These are phyloP conservation scores for Podospora sp. DNA, from an alignment of 495 filamentous ascomycete species.

Conservation along the genomic window DNA sequence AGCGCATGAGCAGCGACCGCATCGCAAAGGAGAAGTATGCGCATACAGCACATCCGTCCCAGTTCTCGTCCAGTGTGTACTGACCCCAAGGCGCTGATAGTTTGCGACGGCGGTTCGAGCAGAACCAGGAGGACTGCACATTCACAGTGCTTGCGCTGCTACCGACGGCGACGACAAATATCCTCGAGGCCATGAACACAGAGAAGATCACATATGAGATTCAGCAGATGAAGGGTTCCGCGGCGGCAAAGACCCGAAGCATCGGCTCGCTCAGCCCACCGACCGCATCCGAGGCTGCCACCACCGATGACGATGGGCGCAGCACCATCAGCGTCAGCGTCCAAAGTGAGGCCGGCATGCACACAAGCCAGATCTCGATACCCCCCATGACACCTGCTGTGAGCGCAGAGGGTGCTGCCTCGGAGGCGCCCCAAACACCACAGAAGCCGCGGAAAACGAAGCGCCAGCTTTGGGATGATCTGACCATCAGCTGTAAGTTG, in stretches of 20 bases:
- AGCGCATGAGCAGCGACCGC: constrained; percentile 92
- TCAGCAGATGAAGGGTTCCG: constrained; percentile 86
- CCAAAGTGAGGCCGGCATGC: constrained; percentile 76
- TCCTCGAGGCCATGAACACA: constrained; percentile 83
- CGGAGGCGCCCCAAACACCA: constrained; percentile 24
- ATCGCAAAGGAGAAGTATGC: constrained; percentile 93
- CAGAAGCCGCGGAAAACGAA: constrained; percentile 73
- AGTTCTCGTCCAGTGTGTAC: not conserved
- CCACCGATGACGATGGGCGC: constrained; percentile 75
- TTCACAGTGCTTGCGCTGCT: constrained; percentile 96
- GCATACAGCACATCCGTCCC: not conserved
- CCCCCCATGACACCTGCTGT: constrained; percentile 43
- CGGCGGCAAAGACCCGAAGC: constrained; percentile 62
- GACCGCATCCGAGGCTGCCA: constrained; percentile 59
- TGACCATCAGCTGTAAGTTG: constrained; percentile 87
- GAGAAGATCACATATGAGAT: constrained; percentile 88
- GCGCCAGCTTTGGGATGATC: constrained; percentile 92
- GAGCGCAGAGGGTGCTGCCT: constrained; percentile 32
- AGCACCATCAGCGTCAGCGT: constrained; percentile 67
- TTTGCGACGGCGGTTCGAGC: constrained; percentile 91
- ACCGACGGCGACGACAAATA: constrained; percentile 85
- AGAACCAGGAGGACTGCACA: constrained; percentile 98
- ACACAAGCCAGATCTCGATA: constrained; percentile 72
- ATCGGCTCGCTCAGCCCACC: constrained; percentile 66
- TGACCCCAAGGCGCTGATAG: constrained; percentile 49